Conservation (phyloP, 345 rosid species). For the Salix exigua region DNA sequence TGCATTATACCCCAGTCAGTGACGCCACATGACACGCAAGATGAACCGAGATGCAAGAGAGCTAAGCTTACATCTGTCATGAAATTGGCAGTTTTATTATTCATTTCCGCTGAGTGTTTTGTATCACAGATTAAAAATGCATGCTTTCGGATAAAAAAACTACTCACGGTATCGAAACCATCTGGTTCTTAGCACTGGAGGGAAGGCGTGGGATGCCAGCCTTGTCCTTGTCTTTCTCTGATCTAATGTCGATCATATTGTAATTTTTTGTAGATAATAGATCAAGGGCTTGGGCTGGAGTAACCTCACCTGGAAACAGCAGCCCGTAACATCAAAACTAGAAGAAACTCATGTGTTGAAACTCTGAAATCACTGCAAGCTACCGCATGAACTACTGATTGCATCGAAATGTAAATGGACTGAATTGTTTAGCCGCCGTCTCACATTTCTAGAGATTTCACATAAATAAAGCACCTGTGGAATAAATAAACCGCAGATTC, state of each 20-base stretch:
- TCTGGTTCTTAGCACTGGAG: slow-evolving; percentile 70
- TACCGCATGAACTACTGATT: neutral
- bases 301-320: slow-evolving; percentile 54
- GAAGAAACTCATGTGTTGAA: too few relatives aligned
- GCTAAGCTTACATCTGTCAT: too few relatives aligned
- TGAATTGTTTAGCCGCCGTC: neutral
- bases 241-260: slow-evolving; percentile 72
- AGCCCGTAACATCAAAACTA: neutral
- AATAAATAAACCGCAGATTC: slow-evolving; percentile 2
- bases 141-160: slow-evolving; percentile 2
- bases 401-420: neutral
- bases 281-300: slow-evolving; percentile 88
- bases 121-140: neutral
- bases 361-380: neutral
- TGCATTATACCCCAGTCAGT: too few relatives aligned
- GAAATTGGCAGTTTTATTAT: neutral
- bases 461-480: neutral
- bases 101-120: neutral
- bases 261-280: slow-evolving; percentile 47
- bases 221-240: slow-evolving; percentile 91
- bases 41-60: too few relatives aligned
- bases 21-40: too few relatives aligned
- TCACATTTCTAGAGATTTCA: neutral
- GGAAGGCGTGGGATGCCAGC: slow-evolving; percentile 93
- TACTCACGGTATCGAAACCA: slow-evolving; percentile 81